Evolutionary conservation across 768 basidiomycete species (phyloP), one percentile per base, ranked within the genome.

Genomic region (Leccinum arenicola): DNA sequence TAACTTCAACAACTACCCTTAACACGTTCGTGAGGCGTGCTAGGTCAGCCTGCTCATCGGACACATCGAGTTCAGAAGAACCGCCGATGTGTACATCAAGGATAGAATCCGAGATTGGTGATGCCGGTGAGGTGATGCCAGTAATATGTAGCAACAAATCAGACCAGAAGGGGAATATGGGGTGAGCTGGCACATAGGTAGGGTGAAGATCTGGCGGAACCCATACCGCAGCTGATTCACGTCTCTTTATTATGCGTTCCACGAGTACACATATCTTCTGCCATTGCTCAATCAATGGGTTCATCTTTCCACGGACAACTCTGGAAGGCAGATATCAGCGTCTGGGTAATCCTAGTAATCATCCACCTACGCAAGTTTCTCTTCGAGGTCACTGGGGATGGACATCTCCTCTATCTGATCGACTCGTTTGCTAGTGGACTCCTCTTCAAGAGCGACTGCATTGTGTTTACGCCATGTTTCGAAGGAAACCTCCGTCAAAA

Each of bases 191-290:
- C 70, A 86, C 76, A 76, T 81, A 83, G 73, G 79, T 73, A 74
- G 81, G 83, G 78, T 79, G 80, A 75, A 83, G 79, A 78, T 81
- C 80, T 78, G 84, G 78, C 73, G 69, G 70, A 74, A 74, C 75
- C 79, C 91, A 84, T 89, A 91, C 92, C 81, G 91, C 88, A 78
- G 91, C 89, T 76, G 93, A 89, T 81, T 95, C 91, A 68, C 92
- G 85, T 75, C 95, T 85, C 74, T 88, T 93, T 56, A 96, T 83
- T 63, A 93, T 83, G 61, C 94, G 88, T 75, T 98, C 96, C 19
- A 88, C 83, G 56, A 94, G 81, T 57, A 91, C 76, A 71, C 91
- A 92, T 69, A 98, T 87, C 67, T 89, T 87, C 66, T 95, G 91
- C 92, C 95, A 97, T 61, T 91, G 87, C 59, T 93, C 93, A 59